Evolutionary conservation across 2,329 filamentous ascomycete genomes (phyloP), one percentile per base, ranked within the genome.

Genomic region (Exophiala alcalophila): DNA sequence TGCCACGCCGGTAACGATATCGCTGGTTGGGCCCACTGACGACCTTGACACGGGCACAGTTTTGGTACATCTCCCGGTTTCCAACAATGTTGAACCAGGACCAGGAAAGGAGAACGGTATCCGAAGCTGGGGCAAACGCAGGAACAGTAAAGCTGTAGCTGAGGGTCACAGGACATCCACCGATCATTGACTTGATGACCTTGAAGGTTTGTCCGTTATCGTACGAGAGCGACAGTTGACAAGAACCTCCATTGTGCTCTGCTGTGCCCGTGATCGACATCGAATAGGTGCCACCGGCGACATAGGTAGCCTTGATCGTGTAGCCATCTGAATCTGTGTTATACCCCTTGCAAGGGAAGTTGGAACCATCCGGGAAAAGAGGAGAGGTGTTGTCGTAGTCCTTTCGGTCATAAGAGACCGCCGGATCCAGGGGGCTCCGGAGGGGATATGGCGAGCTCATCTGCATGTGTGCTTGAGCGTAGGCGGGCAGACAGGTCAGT

Each of bases 41-140:
- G 24, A 89, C 80, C 49, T 76, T 78, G 55, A 90, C 76, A 37
- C 77, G 72, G 5, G 86, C 85, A 59, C 86, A 92, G 67, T 88
- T 87, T 83, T 88, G 88, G 74, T 92, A 92, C 77, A 85, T 86
- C 63, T 91, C 86, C 33, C 86, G 76, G 66, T 89, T 89, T 18
- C 86, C 85, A 27, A 84, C 65, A 52, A 80, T 70, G 70, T 88
- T 88, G 68, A 85, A 83, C 83, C 83, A 86, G 18, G 79, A 80
- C 86, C 86, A 91, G 25, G 80, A 79, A 36, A 90, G 76, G 30
- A 90, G 62, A 44, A 79, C 83, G 23, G 81, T 76, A 64, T 65
- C 70, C 47, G 51, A 56, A n/a, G 49, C 10, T n/a, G 79, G 78
- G 1, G 79, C 77, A 52, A 83, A 78, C 2, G 66, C 63, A 6